Conservation (phyloP, 2,329 filamentous ascomycete genomes). For the Eutypa lata region DNA sequence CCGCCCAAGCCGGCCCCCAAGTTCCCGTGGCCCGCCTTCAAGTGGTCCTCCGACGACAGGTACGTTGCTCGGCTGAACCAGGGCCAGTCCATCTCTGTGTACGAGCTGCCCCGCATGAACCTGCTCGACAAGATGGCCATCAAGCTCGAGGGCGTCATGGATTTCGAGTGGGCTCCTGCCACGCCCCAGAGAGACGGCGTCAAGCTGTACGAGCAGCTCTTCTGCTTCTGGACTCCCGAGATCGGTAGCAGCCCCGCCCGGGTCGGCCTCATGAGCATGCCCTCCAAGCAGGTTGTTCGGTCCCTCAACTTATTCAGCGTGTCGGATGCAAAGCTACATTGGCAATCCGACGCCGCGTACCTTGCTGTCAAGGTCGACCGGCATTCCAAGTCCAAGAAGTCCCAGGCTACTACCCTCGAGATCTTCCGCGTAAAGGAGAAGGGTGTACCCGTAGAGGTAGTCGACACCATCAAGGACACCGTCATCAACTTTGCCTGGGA, state of each 20-base stretch:
- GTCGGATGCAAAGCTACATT: constrained; percentile 95
- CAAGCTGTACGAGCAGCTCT: constrained; percentile 90
- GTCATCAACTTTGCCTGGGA: constrained; percentile 99
- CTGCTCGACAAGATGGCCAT: constrained; percentile 86
- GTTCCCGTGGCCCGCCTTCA: constrained; percentile 97
- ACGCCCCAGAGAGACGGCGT: constrained; percentile 77
- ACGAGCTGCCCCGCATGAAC: constrained; percentile 86
- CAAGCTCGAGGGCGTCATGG: constrained; percentile 94
- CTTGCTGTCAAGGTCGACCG: constrained; percentile 98
- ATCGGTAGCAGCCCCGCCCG: constrained; percentile 97
- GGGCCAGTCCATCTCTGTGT: constrained; percentile 84
- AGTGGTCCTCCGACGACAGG: constrained; percentile 97
- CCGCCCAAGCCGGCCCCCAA: constrained; percentile 73
- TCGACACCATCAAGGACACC: constrained; percentile 96
- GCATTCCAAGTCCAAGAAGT: constrained; percentile 99
- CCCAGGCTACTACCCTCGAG: constrained; percentile 91
- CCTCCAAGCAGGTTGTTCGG: constrained; percentile 89
- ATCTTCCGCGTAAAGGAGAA: constrained; percentile 98
- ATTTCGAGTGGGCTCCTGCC: constrained; percentile 96
- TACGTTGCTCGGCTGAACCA: constrained; percentile 92
- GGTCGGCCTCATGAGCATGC: constrained; percentile 93
- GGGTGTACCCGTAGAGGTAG: constrained; percentile 95
- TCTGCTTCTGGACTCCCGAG: constrained; percentile 99
- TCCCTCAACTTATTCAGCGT: constrained; percentile 98
- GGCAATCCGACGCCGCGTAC: constrained; percentile 92